These are phyloP conservation scores for Zasmidium angulare DNA, from an alignment of 2,329 filamentous ascomycete species.

Conservation along the genomic window DNA sequence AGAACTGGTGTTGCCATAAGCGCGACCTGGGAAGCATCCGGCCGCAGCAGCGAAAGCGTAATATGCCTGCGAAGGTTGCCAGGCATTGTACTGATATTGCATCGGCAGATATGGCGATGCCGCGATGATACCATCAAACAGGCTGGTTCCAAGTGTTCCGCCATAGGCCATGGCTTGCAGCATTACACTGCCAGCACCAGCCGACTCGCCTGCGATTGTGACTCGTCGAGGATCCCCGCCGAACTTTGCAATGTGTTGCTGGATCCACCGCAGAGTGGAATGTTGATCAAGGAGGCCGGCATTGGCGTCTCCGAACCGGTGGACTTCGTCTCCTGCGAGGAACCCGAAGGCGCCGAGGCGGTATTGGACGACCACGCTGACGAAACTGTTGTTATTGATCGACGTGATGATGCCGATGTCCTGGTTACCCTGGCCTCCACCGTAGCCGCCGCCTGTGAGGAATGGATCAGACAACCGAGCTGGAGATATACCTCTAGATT, in stretches of 20 bases:
- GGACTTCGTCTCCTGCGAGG: conserved; percentile 39
- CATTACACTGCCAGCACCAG: conserved; percentile 64
- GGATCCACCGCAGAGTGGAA: conserved; percentile 58
- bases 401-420: conserved; percentile 47
- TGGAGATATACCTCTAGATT: too few species aligned
- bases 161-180: conserved; percentile 73
- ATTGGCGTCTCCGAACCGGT: conserved; percentile 44
- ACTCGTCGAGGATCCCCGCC: conserved; percentile 26
- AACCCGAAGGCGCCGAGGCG: conserved; percentile 51
- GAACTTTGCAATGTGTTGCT: conserved; percentile 34
- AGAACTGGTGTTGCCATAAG: background rate
- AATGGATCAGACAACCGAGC: too few species aligned
- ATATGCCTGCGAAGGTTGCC: background rate
- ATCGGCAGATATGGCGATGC: background rate
- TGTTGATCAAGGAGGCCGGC: conserved; percentile 54
- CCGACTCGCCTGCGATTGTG: conserved; percentile 11
- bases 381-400: conserved; percentile 50
- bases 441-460: conserved; percentile 33
- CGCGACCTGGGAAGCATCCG: background rate
- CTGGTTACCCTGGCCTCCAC: conserved; percentile 38
- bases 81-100: background rate
- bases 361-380: conserved; percentile 53
- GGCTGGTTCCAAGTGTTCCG: conserved; percentile 40
- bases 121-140: background rate
- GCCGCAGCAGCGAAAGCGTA: background rate